phyloP scores from a whole-genome alignment of 2,329 filamentous ascomycete genomes.

The Xylariaceae sp. region DNA sequence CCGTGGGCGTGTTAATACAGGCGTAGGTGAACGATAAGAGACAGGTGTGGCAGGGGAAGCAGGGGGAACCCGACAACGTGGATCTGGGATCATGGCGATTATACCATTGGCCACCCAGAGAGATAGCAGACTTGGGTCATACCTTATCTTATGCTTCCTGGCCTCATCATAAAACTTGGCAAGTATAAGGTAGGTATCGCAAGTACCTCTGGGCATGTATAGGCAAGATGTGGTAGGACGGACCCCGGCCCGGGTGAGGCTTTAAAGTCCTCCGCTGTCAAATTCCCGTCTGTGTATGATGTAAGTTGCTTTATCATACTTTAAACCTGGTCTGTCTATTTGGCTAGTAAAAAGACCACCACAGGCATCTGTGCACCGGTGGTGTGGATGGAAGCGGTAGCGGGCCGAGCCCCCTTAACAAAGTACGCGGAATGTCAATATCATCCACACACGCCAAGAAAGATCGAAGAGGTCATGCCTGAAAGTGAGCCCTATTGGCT shows the following conservation, averaged over 20 bases:
- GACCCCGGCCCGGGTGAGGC: slow-evolving; percentile 10
- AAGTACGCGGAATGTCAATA: background rate
- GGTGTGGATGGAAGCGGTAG: slow-evolving; percentile 20
- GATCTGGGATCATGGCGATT: slow-evolving; percentile 20
- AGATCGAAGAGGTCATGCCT: no score
- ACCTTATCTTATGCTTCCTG: background rate
- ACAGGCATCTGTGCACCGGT: background rate
- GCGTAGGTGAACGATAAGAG: background rate
- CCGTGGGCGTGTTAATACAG: background rate
- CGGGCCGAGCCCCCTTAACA: slow-evolving; percentile 21
- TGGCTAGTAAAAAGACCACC: no score
- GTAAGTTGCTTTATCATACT: no score
- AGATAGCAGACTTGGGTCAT: background rate
- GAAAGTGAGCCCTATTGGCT: slow-evolving; percentile 1
- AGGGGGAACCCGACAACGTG: slow-evolving; percentile 29
- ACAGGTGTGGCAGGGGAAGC: slow-evolving; percentile 14
- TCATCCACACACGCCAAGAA: background rate
- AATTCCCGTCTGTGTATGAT: background rate
- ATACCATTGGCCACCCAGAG: slow-evolving; percentile 16
- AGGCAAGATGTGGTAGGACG: slow-evolving; percentile 19
- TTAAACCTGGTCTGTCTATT: no score
- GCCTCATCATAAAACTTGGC: no score
- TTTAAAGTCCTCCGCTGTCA: background rate
- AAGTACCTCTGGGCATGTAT: background rate
- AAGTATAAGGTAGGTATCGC: no score